Evolutionary conservation across 257 asterid genomes (phyloP).

Genomic region (Lavandula angustifolia): DNA sequence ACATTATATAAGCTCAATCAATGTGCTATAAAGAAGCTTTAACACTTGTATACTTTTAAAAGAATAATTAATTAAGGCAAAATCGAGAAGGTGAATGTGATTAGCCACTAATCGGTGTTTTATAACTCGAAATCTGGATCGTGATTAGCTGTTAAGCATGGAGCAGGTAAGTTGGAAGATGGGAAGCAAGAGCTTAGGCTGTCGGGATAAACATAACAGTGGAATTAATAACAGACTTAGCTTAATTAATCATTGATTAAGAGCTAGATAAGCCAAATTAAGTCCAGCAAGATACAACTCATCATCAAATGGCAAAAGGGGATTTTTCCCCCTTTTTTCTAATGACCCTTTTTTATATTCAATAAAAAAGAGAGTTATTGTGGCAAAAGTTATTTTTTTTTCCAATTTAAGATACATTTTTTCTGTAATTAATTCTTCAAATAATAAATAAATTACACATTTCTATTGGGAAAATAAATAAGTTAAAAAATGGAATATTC

Average conservation of each 20-base stretch:
- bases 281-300: constrained; percentile 26
- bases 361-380: background rate
- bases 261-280: constrained; percentile 17
- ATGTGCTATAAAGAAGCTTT: constrained; percentile 30
- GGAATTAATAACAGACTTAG: constrained; percentile 36
- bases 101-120: constrained; percentile 33
- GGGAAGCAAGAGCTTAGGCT: constrained; percentile 37
- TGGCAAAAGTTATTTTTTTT: too few species aligned
- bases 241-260: constrained; percentile 23
- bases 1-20: constrained; percentile 14
- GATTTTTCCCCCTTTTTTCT: constrained; percentile 8
- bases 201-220: constrained; percentile 47
- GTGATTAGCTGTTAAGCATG: constrained; percentile 46
- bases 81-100: constrained; percentile 30
- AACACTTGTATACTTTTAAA: background rate
- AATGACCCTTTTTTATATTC: background rate
- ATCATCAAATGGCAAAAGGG: constrained; percentile 33
- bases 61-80: constrained; percentile 15
- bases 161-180: constrained; percentile 48
- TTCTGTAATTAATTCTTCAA: too few species aligned
- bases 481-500: background rate
- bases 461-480: too few species aligned
- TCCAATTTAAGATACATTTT: too few species aligned
- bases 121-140: constrained; percentile 23
- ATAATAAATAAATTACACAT: too few species aligned